Evolutionary conservation across 2,329 filamentous ascomycete genomes (phyloP).

Genomic region (Cercospora zeina): DNA sequence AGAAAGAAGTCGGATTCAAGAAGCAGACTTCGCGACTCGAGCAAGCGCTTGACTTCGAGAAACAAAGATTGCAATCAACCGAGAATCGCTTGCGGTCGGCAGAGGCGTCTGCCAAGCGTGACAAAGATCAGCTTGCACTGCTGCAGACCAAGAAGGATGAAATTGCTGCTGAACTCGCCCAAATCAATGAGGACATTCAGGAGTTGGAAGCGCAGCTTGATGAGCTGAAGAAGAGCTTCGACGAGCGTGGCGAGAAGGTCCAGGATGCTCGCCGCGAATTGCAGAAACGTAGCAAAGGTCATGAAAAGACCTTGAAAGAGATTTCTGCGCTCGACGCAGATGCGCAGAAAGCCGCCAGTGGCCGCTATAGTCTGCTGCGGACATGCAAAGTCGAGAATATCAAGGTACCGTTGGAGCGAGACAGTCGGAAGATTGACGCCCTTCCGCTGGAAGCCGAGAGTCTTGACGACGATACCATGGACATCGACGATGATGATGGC

Average conservation of each 20-base stretch:
- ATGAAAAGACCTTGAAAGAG: slow-evolving; percentile 72
- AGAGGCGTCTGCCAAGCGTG: slow-evolving; percentile 64
- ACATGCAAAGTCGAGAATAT: slow-evolving; percentile 94
- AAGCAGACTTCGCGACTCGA: slow-evolving; percentile 68
- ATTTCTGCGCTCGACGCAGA: slow-evolving; percentile 80
- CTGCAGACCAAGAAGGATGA: slow-evolving; percentile 71
- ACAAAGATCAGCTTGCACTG: slow-evolving; percentile 67
- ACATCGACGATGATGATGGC: slow-evolving; percentile 71
- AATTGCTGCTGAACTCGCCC: slow-evolving; percentile 71
- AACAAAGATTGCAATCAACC: slow-evolving; percentile 70
- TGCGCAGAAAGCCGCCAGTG: slow-evolving; percentile 79
- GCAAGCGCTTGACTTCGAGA: slow-evolving; percentile 63
- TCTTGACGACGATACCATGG: slow-evolving; percentile 84
- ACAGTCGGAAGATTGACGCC: slow-evolving; percentile 71
- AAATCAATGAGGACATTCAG: slow-evolving; percentile 74
- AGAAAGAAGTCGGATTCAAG: slow-evolving; percentile 83
- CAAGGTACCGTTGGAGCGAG: slow-evolving; percentile 72
- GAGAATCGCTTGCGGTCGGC: slow-evolving; percentile 68
- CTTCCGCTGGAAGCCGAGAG: slow-evolving; percentile 80
- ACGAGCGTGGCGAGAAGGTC: slow-evolving; percentile 71
- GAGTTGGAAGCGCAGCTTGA: slow-evolving; percentile 71
- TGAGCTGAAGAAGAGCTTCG: slow-evolving; percentile 65
- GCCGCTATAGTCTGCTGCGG: slow-evolving; percentile 79
- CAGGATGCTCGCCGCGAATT: slow-evolving; percentile 76
- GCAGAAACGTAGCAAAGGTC: slow-evolving; percentile 79